Percentiles rank a stretch among this genome's conserved stretches.
phyloP scores from a whole-genome alignment of 73 alveolate species.

The Paramecium octaurelia region DNA sequence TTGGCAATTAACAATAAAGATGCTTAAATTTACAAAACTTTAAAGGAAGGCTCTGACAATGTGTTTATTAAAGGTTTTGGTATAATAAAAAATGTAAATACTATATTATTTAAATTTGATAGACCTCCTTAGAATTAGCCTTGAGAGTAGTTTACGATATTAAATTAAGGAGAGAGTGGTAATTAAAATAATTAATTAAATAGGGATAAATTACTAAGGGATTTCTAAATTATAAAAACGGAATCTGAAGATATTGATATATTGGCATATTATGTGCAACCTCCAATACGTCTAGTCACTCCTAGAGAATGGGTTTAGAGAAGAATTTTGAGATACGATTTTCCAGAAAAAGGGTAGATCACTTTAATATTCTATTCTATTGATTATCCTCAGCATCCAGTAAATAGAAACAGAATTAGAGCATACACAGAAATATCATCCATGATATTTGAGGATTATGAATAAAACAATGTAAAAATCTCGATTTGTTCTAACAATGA shows the following conservation, averaged over 20 bases:
- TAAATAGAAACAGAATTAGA: not conserved
- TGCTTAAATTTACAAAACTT: not conserved
- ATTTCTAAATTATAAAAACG: not conserved
- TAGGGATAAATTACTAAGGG: conserved; percentile 24
- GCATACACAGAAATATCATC: conserved; percentile 1
- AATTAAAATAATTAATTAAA: not conserved
- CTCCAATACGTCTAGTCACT: not conserved
- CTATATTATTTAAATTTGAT: not conserved
- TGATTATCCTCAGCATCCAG: not conserved
- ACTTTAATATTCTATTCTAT: not conserved
- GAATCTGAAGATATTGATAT: conserved; percentile 35
- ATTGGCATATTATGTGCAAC: not conserved
- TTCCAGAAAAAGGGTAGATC: not conserved
- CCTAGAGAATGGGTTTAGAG: conserved; percentile 40
- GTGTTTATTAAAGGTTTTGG: conserved; percentile 30
- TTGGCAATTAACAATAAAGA: not conserved
- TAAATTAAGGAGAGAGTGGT: not conserved
- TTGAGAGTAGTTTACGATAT: not conserved
- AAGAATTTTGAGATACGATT: not conserved
- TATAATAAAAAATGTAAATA: not conserved
- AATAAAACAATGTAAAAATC: not conserved
- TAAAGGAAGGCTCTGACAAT: not conserved
- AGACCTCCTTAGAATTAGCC: not conserved
- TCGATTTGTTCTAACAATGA: conserved; percentile 24
- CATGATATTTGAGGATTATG: not conserved